These are phyloP conservation scores for Tetracladium marchalianum DNA, from an alignment of 495 filamentous ascomycete species.

Conservation along the genomic window DNA sequence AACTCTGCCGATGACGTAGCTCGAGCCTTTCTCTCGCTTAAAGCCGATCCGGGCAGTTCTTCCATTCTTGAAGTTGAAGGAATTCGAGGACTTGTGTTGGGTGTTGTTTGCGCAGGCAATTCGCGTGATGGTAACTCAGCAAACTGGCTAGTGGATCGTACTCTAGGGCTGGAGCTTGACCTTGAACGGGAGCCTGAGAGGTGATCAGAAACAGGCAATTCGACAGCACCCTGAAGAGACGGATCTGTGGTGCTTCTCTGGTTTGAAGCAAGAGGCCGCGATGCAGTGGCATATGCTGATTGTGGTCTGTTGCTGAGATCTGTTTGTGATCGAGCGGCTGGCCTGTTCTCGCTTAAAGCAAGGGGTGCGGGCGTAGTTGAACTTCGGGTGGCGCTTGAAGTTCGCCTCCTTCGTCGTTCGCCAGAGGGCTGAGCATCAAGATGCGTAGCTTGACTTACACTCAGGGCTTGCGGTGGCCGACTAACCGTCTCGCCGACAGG, in stretches of 20 bases:
- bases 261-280: conserved; percentile 15
- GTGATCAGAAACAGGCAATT: conserved; percentile 3
- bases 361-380: conserved; percentile 30
- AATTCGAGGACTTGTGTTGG: conserved; percentile 8
- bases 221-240: conserved; percentile 2
- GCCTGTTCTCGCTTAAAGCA: conserved; percentile 28
- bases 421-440: conserved; percentile 34
- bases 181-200: not conserved
- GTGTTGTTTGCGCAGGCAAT: conserved; percentile 1
- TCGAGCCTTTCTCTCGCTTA: too few species aligned
- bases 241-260: conserved; percentile 38
- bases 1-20: too few species aligned
- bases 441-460: conserved; percentile 20
- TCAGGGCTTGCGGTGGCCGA: conserved; percentile 33
- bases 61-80: not conserved
- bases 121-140: not conserved
- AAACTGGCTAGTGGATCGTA: not conserved
- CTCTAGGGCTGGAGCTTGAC: not conserved
- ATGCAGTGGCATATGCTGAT: conserved; percentile 23
- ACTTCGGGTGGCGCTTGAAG: conserved; percentile 31
- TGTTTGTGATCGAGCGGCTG: conserved; percentile 45
- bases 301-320: conserved; percentile 42
- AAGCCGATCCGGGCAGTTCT: too few species aligned
- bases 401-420: conserved; percentile 29
- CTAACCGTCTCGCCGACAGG: conserved; percentile 12